Base-by-base conservation (phyloP, 2,329 filamentous ascomycete species). In the Capronia americana region DNA sequence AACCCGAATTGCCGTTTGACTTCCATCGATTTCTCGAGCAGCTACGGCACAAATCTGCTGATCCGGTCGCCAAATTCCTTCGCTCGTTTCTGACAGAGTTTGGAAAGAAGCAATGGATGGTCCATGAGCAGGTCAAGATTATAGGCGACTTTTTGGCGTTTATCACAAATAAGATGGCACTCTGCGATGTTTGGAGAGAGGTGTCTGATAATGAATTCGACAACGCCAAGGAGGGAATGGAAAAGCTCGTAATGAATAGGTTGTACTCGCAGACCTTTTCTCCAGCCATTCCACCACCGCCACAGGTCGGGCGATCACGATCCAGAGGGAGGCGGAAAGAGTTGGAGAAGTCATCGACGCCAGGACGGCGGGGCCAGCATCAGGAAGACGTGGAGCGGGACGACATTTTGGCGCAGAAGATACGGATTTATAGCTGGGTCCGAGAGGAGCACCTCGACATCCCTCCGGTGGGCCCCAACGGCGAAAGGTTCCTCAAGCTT, bases 71-170 rank as follows among this genome's bases (percentile, higher is more conserved):
- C 4, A 91, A 94, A 70, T 99, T 97, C 75, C 84, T 99, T 54
- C 92, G 96, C 70, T 98, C 95, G 0, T 99, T 99, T 74, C 81
- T 99, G 32, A 88, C 88, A 57, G 96, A 99, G 77, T 99, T 99
- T 79, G 92, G 89, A 41, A 99, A 98, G 82, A 92, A 93, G 72
- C 95, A 98, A 79, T 99, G 95, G 95, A 96, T 97, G 92, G 95
- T 97, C 6, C 95, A 99, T 77, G 95, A 99, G 80, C 95, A 99
- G 78, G 95, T 98, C 76, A 99, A 99, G 80, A 98, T 99, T 69
- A 97, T 99, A 68, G 88, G 92, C 71, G 96, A 99, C 77, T 99
- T 99, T 73, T 83, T 99, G 56, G 89, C 93, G 53, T 99, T 99
- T 75, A 99, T 99, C 70, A 91, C 92, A 61, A 97, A 97, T 80